These are phyloP conservation scores for Vitis vinifera DNA, from an alignment of 164 flowering plant genomes.

Conservation along the genomic window DNA sequence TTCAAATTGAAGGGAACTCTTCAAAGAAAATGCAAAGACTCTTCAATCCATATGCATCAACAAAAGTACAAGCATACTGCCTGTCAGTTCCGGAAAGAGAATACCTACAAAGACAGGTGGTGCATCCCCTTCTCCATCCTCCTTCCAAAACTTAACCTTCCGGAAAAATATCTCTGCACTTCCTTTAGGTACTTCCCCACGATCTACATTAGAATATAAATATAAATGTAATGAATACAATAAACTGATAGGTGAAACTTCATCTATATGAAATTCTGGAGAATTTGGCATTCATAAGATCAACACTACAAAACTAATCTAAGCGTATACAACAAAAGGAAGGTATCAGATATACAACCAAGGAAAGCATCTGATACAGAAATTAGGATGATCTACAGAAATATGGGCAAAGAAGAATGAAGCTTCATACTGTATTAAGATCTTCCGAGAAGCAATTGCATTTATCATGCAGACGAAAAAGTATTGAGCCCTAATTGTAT, in stretches of 20 bases:
- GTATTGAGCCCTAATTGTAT: too few relatives aligned
- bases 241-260: neutral
- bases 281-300: too few relatives aligned
- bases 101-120: conserved; percentile 99
- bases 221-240: neutral
- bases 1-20: neutral
- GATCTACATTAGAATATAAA: conserved; percentile 52
- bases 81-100: conserved; percentile 20
- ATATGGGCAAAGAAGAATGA: too few relatives aligned
- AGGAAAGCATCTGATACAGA: too few relatives aligned
- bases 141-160: conserved; percentile 95
- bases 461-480: too few relatives aligned
- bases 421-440: too few relatives aligned
- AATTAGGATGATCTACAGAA: too few relatives aligned
- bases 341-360: too few relatives aligned
- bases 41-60: neutral
- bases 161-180: conserved; percentile 91
- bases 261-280: too few relatives aligned
- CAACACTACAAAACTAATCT: too few relatives aligned
- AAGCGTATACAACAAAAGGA: too few relatives aligned
- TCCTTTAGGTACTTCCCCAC: conserved; percentile 84
- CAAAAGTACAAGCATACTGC: neutral
- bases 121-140: conserved; percentile 85
- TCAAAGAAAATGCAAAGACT: neutral
- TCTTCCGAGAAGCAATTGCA: too few relatives aligned